Evolutionary conservation across 352 stramenopile species (phyloP), one percentile per base, ranked within the genome.

Genomic region (Phytophthora tentaculata): DNA sequence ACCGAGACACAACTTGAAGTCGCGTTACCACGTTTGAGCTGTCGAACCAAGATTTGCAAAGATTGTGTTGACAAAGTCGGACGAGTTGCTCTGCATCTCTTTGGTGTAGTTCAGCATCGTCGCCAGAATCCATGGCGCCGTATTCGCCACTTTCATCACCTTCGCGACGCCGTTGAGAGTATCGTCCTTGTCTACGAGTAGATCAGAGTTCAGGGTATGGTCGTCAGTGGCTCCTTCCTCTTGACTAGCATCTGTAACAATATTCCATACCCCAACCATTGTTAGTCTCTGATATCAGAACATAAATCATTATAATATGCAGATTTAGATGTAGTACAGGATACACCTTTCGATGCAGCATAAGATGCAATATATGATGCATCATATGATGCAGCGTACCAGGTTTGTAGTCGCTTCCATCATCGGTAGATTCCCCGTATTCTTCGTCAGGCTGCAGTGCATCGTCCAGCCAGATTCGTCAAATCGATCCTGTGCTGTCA

Each of bases 271-370:
- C 3, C 4, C 8, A 37, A n/a, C n/a, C n/a, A n/a, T n/a, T n/a
- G n/a, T n/a, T n/a, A n/a, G n/a, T n/a, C 8, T 32, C 28, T 9
- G 8, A 32, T 32, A n/a, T n/a, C n/a, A n/a, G n/a, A n/a, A n/a
- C n/a, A n/a, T n/a, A n/a, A n/a, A n/a, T n/a, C 28, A 32, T 9
- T 8, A 8, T 13, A 14, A 37, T 8, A 37, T 57, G 28, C 49
- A 60, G 37, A 0, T 41, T 23, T 56, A 16, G 64, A n/a, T n/a
- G n/a, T n/a, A n/a, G n/a, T n/a, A n/a, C n/a, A n/a, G n/a, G 16
- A 70, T 64, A 28, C 47, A 51, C 17, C 19, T 59, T 52, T n/a
- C 1, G 0, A 72, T 64, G 43, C 57, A 66, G 26, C 17, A 62
- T 26, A 62, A 41, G 3, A 59, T 45, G n/a, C 54, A 69, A 17